Base-by-base conservation (phyloP, 2,329 filamentous ascomycete species). In the Colletotrichum echinochloae region DNA sequence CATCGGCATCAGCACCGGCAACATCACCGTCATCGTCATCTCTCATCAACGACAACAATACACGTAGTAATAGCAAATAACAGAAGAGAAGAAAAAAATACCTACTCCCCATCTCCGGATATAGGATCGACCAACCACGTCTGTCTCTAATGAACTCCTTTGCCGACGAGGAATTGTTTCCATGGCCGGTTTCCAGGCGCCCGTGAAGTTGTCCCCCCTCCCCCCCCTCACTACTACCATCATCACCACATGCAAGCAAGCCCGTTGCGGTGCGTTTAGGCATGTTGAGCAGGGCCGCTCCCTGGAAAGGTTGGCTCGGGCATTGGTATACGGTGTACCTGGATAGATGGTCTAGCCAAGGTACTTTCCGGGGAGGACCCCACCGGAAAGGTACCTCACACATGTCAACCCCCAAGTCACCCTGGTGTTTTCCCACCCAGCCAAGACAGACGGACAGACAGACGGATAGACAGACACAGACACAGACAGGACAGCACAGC, bases 361-460 rank as follows among this genome's bases (percentile, higher is more conserved):
- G 67, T 67, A 52, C 35, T 44, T 18, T 48, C 23, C 28, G 5
- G 30, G 26, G 18, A 3, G 12, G 9, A 20, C 1, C 5, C 16
- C 20, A 28, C n/a, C 16, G 35, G 37, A 28, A 26, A 20, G 57
- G 30, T 59, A 70, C 67, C 12, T 70, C 52, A 67, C 67, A 70
- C 67, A 70, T 70, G 67, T 62, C 67, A 70, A 66, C 57, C 44
- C 49, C 67, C 52, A 70, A 61, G 54, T 59, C 39, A 49, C 48
- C 55, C 23, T n/a, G n/a, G n/a, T n/a, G n/a, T 18, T 57, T 39
- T 65, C n/a, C 26, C 23, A n/a, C n/a, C n/a, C n/a, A n/a, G n/a
- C n/a, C n/a, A n/a, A n/a, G n/a, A n/a, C n/a, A n/a, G n/a, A n/a
- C n/a, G n/a, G 12, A 14, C 23, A 30, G 18, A n/a, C 16, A 16